Evolutionary conservation across 352 stramenopile species (phyloP).

Genomic region (Phytopythium delawarense): DNA sequence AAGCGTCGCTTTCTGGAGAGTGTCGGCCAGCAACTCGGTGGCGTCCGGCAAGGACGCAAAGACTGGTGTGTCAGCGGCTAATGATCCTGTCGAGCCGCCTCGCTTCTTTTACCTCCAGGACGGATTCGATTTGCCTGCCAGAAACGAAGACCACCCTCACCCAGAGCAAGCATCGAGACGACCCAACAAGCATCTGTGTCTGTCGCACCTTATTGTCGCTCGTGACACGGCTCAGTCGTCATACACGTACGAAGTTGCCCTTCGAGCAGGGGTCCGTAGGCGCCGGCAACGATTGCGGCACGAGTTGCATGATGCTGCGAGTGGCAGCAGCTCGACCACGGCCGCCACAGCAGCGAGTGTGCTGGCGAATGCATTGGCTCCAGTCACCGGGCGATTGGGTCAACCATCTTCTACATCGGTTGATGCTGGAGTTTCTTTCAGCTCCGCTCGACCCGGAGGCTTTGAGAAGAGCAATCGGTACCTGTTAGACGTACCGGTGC

Average conservation of each 20-base stretch:
- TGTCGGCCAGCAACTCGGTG: slow-evolving; percentile 20
- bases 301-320: slow-evolving; percentile 13
- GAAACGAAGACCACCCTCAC: neutral
- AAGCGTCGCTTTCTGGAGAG: slow-evolving; percentile 48
- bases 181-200: slow-evolving; percentile 7
- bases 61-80: neutral
- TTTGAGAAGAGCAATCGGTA: slow-evolving; percentile 6
- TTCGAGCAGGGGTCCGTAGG: slow-evolving; percentile 23
- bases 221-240: slow-evolving; percentile 29
- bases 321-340: slow-evolving; percentile 3
- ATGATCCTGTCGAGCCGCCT: slow-evolving; percentile 5
- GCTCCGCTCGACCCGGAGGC: neutral
- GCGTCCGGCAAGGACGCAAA: slow-evolving; percentile 4
- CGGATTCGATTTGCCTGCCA: slow-evolving; percentile 19
- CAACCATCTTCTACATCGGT: neutral
- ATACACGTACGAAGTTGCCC: slow-evolving; percentile 24
- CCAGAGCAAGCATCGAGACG: neutral
- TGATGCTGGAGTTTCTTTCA: neutral
- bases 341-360: slow-evolving; percentile 17
- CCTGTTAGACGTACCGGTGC: slow-evolving; percentile 57
- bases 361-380: slow-evolving; percentile 24
- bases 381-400: slow-evolving; percentile 13
- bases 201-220: slow-evolving; percentile 49
- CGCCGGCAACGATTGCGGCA: slow-evolving; percentile 13
- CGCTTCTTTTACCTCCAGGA: slow-evolving; percentile 24